A percentile compares a stretch with the other conserved stretches of the same genome.
These are phyloP conservation scores for Candolleomyces efflorescens DNA, from an alignment of 768 basidiomycete species.

Conservation along the genomic window DNA sequence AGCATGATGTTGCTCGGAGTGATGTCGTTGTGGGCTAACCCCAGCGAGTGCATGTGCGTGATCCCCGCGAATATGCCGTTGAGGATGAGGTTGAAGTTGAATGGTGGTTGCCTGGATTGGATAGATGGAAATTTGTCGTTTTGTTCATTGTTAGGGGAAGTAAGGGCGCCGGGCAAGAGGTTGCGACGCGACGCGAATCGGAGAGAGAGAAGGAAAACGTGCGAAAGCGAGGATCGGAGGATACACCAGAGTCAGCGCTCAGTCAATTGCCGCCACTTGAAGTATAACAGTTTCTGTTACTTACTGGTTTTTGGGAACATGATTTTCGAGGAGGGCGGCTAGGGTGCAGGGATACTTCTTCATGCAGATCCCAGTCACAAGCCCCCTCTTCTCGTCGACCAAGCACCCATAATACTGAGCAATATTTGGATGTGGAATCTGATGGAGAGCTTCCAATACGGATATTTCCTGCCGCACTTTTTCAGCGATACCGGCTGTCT, in stretches of 20 bases:
- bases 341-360: slow-evolving; percentile 11
- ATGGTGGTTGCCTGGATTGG: slow-evolving; percentile 9
- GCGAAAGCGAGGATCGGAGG: not conserved
- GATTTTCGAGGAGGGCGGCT: slow-evolving; percentile 6
- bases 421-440: slow-evolving; percentile 17
- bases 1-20: slow-evolving; percentile 23
- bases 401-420: slow-evolving; percentile 17
- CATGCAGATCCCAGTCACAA: slow-evolving; percentile 14
- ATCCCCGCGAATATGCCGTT: slow-evolving; percentile 15
- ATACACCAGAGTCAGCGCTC: not conserved
- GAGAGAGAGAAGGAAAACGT: not conserved
- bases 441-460: slow-evolving; percentile 11
- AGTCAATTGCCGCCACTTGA: not conserved
- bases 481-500: slow-evolving; percentile 1
- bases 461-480: slow-evolving; percentile 12
- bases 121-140: not conserved
- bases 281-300: not conserved
- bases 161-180: not conserved
- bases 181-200: not conserved
- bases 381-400: slow-evolving; percentile 8
- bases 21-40: slow-evolving; percentile 23
- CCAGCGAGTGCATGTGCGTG: slow-evolving; percentile 17
- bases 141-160: too few relatives aligned
- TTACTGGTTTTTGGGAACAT: slow-evolving; percentile 8
- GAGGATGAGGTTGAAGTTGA: slow-evolving; percentile 7